These are phyloP conservation scores for Alternaria incomplexa DNA, from an alignment of 2,329 filamentous ascomycete genomes.

Conservation along the genomic window DNA sequence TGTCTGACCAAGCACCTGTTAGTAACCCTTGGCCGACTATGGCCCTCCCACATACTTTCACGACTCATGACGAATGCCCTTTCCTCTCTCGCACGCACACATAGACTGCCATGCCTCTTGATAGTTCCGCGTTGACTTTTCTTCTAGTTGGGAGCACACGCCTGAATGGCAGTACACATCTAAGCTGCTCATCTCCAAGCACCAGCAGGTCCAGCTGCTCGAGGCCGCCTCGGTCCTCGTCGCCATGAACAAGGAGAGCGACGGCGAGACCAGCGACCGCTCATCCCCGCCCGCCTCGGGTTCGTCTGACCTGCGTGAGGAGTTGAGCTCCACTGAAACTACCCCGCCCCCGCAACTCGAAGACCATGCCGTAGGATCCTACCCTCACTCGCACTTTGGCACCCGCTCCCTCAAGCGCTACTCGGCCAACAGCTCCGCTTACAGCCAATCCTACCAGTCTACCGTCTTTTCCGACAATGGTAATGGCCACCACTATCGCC, in stretches of 20 bases:
- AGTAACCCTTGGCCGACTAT: conserved; percentile 67
- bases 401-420: conserved; percentile 51
- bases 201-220: conserved; percentile 96
- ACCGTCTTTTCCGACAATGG: conserved; percentile 63
- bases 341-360: conserved; percentile 85
- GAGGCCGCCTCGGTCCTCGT: conserved; percentile 97
- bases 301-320: conserved; percentile 75
- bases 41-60: conserved; percentile 53
- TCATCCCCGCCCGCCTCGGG: conserved; percentile 84
- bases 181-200: conserved; percentile 97
- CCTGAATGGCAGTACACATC: conserved; percentile 97
- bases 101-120: conserved; percentile 15
- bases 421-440: conserved; percentile 57
- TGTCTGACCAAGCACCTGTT: conserved; percentile 99
- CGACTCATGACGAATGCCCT: conserved; percentile 49
- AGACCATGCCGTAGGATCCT: conserved; percentile 61
- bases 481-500: conserved; percentile 68
- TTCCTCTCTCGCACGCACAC: conserved; percentile 21
- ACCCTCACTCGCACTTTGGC: conserved; percentile 43
- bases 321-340: conserved; percentile 87
- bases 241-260: conserved; percentile 76
- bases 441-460: conserved; percentile 84
- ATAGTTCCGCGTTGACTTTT: conserved; percentile 42
- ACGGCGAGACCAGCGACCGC: conserved; percentile 73
- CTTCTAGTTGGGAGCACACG: conserved; percentile 94